Base-by-base conservation (phyloP, 768 basidiomycete species). In the Boletales sp. region DNA sequence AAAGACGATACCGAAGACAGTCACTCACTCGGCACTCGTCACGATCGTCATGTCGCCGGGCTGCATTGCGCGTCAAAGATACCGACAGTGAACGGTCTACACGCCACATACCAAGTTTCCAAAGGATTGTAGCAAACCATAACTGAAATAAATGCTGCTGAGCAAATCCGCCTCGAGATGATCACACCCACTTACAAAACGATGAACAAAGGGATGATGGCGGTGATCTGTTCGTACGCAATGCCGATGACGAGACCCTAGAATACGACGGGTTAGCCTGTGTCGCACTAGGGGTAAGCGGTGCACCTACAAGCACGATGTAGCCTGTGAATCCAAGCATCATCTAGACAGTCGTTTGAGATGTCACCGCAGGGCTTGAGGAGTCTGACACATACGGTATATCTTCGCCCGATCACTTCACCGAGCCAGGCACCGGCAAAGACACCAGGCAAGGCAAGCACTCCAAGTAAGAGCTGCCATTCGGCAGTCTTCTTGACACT, bases 21-120 rank as follows among this genome's bases (percentile, higher is more conserved):
- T 6, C 21, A 71, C 79, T 67, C 58, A 83, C 80, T 85, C 85
- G 13, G 80, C 78, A 45, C 80, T 82, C 44, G 82, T 78, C 35
- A 86, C 71, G 40, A 82, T 81, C 8, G 83, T 65, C 80, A 86
- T 84, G 58, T 86, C 78, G 18, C 87, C 86, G 3, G 85, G 85
- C 81, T 83, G 54, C 21, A 46, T 18, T 30, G 11, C 35, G 13
- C 11, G 11, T 32, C 31, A 32, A 32, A 32, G 7, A 35, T 66
- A 7, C 60, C 41, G 25, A 38, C 41, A 35, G 12, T 17, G 21
- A 40, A 21, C 28, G 50, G 21, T 6, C 21, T 14, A 30, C 21
- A 17, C 44, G 32, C 17, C 28, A 59, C 69, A 31, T 60, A 79
- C 81, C 69, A 86, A 39, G 58, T 86, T 85, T n/a, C 84, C 85